A percentile compares a stretch with the other conserved stretches of the same genome.
phyloP scores from a whole-genome alignment of 257 asterid genomes.

The Ophiorrhiza pumila region DNA sequence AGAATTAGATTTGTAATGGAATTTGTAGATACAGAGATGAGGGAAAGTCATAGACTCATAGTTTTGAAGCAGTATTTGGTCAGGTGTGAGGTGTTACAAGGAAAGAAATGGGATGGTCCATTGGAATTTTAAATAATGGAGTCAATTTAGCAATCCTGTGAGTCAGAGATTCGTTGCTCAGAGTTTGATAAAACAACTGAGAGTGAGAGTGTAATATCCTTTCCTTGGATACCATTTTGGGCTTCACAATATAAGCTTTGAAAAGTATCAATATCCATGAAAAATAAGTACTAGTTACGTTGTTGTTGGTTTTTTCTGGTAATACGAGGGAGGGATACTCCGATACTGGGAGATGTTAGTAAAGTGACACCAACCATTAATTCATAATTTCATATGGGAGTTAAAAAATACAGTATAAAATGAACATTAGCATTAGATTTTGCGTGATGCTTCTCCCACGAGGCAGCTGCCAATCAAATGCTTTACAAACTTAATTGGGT shows the following conservation, averaged over 20 bases:
- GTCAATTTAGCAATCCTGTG: conserved; percentile 17
- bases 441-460: not conserved
- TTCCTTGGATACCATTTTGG: conserved; percentile 9
- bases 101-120: not conserved
- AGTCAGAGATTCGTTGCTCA: conserved; percentile 22
- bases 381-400: too few relatives aligned
- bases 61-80: not conserved
- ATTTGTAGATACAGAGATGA: conserved; percentile 9
- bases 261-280: too few relatives aligned
- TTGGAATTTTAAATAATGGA: conserved; percentile 1
- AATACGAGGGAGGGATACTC: too few relatives aligned
- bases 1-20: not conserved
- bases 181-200: not conserved
- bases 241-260: too few relatives aligned
- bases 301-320: too few relatives aligned
- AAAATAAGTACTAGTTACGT: too few relatives aligned
- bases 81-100: conserved; percentile 19
- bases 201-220: too few relatives aligned
- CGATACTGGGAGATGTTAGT: too few relatives aligned
- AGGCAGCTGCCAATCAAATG: conserved; percentile 7
- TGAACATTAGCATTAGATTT: conserved; percentile 1
- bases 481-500: not conserved
- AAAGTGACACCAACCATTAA: too few relatives aligned
- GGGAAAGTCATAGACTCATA: conserved; percentile 13
- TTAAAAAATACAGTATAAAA: too few relatives aligned